phyloP scores from a whole-genome alignment of 2,329 filamentous ascomycete species.

The Aspergillus proliferans region DNA sequence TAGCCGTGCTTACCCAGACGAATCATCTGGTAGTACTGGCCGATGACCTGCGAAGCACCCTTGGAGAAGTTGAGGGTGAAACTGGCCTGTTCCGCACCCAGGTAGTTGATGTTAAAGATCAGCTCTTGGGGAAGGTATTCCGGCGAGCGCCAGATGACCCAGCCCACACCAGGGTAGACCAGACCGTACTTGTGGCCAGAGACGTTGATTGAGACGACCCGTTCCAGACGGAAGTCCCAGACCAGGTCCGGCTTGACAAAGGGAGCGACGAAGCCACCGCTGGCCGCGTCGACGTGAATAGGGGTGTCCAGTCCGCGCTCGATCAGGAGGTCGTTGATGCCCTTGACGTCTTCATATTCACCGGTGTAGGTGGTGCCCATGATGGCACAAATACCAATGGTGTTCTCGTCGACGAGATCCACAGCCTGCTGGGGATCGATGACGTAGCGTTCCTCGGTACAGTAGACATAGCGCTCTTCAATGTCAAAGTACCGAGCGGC shows the following conservation, averaged over 20 bases:
- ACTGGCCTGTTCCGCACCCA: slow-evolving; percentile 88
- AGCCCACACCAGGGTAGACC: slow-evolving; percentile 87
- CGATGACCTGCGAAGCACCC: slow-evolving; percentile 88
- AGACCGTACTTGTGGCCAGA: slow-evolving; percentile 83
- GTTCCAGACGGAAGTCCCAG: slow-evolving; percentile 88
- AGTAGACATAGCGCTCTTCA: slow-evolving; percentile 74
- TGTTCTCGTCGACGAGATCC: slow-evolving; percentile 60
- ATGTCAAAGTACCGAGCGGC: slow-evolving; percentile 83
- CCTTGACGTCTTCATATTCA: slow-evolving; percentile 90
- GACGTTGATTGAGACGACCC: slow-evolving; percentile 88
- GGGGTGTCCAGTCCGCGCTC: slow-evolving; percentile 69
- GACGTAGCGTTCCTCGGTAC: slow-evolving; percentile 55
- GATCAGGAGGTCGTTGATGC: slow-evolving; percentile 78
- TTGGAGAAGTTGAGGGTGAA: slow-evolving; percentile 98
- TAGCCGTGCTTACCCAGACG: slow-evolving; percentile 90
- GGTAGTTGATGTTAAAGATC: slow-evolving; percentile 99
- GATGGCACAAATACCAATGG: slow-evolving; percentile 87
- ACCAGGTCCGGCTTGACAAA: slow-evolving; percentile 77
- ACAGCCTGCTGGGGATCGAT: slow-evolving; percentile 60
- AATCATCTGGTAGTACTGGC: slow-evolving; percentile 96
- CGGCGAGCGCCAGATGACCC: slow-evolving; percentile 81
- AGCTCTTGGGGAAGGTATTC: slow-evolving; percentile 83
- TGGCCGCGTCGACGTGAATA: slow-evolving; percentile 91
- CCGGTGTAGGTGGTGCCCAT: slow-evolving; percentile 92
- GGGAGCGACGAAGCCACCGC: slow-evolving; percentile 85